phyloP scores from a whole-genome alignment of 1,284 basidiomycete genomes.

The Rhizoctonia solani region DNA sequence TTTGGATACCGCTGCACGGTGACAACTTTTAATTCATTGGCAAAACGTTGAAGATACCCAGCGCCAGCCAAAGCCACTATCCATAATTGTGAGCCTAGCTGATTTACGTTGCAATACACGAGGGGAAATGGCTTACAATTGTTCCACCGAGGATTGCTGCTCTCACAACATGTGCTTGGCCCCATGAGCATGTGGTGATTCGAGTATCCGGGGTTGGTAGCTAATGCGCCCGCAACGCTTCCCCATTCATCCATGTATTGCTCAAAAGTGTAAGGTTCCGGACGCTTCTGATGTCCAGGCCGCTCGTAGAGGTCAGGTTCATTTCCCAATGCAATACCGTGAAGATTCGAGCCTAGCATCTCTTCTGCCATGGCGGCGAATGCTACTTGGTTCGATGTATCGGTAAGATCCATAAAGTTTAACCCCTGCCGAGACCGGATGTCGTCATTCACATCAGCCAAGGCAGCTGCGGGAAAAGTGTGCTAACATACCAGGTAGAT shows the following conservation, averaged over 20 bases:
- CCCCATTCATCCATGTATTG: slow-evolving; percentile 40
- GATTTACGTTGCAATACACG: background rate
- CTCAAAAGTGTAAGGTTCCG: slow-evolving; percentile 71
- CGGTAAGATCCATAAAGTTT: slow-evolving; percentile 1
- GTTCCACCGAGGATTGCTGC: slow-evolving; percentile 42
- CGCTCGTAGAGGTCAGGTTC: slow-evolving; percentile 34
- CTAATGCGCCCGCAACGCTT: slow-evolving; percentile 17
- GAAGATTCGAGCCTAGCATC: slow-evolving; percentile 29
- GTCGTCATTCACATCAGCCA: too few relatives aligned
- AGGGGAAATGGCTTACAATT: slow-evolving; percentile 36
- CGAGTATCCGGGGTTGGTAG: slow-evolving; percentile 21
- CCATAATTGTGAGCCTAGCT: background rate
- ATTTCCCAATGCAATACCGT: slow-evolving; percentile 35
- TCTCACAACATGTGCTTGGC: slow-evolving; percentile 57
- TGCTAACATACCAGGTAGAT: slow-evolving; percentile 34
- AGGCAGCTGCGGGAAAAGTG: too few relatives aligned
- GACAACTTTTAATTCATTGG: slow-evolving; percentile 22
- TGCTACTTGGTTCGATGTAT: slow-evolving; percentile 30
- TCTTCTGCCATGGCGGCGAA: slow-evolving; percentile 24
- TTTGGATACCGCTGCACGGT: slow-evolving; percentile 38
- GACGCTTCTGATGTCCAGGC: slow-evolving; percentile 42
- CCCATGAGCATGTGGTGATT: slow-evolving; percentile 56
- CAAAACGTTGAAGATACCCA: slow-evolving; percentile 33
- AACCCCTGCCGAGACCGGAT: background rate
- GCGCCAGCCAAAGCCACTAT: background rate